Evolutionary conservation across 768 basidiomycete species (phyloP), one percentile per base, ranked within the genome.

Genomic region (Pleurotus platypus): DNA sequence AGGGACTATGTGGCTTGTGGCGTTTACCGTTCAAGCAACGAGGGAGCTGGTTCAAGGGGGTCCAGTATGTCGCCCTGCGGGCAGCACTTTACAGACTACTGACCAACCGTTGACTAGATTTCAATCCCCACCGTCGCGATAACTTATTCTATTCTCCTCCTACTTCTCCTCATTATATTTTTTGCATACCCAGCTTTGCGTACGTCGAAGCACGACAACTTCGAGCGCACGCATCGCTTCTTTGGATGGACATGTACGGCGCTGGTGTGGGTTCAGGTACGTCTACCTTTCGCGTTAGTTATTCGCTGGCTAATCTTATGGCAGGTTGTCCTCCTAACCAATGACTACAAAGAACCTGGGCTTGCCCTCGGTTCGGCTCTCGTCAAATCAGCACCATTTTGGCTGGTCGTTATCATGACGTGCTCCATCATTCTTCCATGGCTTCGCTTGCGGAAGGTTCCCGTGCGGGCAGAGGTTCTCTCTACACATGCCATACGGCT

Each of bases 401-500:
- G 84, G 84, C 66, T 86, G 22, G 72, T 83, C 13, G 63, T 76
- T n/a, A 64, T 81, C 49, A 67, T 84, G 65, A 81, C 81, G 49
- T 75, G 63, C 26, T 85, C 81, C 18, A 80, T 85, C 57, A 74
- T 81, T 39, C 66, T 82, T 15, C 82, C 84, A 15, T 86, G 84
- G 84, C 38, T 76, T 16, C 70, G 81, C 43, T 74, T 86, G 3
- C 75, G 81, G 55, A 81, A 82, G 66, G 79, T 83, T 9, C 72
- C 77, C 7, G 81, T 86, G 37, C 71, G 73, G 16, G 71, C 76
- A 45, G 81, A 78, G 55, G 76, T 81, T 13, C 68, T 84, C 27
- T 84, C 83, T 1, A 74, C 75, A 54, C 82, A 85, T 64, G 82
- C 81, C 12, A 77, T 84, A 54, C 74, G 83, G 12, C 67, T 86